These are phyloP conservation scores for Lyophyllum atratum DNA, from an alignment of 768 basidiomycete genomes.

Conservation along the genomic window DNA sequence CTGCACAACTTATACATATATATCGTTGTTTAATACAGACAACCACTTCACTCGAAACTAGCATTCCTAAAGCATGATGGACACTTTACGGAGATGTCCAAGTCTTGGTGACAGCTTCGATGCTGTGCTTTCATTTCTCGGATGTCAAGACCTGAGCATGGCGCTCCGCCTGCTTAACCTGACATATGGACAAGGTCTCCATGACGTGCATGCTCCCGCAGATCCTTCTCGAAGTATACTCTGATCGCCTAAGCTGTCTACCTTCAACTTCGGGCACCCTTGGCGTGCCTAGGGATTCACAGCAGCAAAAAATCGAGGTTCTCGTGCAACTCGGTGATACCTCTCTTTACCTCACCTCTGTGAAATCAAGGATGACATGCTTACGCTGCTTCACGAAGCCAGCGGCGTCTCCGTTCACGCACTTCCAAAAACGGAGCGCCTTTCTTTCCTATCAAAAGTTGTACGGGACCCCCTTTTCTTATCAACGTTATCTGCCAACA, in stretches of 20 bases:
- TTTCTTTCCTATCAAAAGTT: neutral
- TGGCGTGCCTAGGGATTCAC: neutral
- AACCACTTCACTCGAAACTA: neutral
- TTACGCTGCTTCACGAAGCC: neutral
- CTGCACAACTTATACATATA: neutral
- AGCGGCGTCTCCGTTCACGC: neutral
- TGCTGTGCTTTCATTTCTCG: neutral
- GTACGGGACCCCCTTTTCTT: neutral
- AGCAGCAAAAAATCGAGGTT: neutral
- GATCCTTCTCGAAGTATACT: neutral
- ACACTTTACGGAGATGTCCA: neutral
- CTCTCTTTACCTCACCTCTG: neutral
- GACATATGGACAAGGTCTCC: neutral
- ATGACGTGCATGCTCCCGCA: neutral
- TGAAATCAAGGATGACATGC: neutral
- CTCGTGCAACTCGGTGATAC: no score
- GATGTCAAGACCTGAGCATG: neutral
- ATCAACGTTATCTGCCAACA: neutral
- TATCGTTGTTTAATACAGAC: neutral
- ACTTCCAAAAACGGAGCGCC: neutral
- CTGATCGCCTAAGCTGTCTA: neutral
- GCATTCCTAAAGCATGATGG: neutral
- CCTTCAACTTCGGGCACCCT: neutral
- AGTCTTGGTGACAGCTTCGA: neutral
- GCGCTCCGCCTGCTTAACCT: neutral